A percentile compares a stretch with the other conserved stretches of the same genome.
Evolutionary conservation across 768 basidiomycete genomes (phyloP).

Genomic region (Termitomyces eurrhizus): DNA sequence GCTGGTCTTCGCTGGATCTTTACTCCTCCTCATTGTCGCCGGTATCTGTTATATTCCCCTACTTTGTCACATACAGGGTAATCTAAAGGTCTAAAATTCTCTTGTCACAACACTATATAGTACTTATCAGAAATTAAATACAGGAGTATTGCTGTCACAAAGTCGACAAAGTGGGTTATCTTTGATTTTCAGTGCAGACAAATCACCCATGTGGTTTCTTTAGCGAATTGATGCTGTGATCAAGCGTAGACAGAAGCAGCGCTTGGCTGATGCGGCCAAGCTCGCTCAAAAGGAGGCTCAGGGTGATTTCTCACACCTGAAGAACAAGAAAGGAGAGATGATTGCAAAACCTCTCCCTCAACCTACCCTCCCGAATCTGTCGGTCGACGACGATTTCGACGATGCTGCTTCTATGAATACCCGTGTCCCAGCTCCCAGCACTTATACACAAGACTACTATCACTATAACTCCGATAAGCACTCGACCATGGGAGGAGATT

Average conservation of each 20-base stretch:
- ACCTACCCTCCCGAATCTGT: constrained; percentile 91
- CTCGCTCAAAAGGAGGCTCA: constrained; percentile 88
- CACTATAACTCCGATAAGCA: constrained; percentile 53
- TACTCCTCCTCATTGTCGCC: constrained; percentile 78
- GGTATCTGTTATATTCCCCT: constrained; percentile 91
- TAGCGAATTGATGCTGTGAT: constrained; percentile 92
- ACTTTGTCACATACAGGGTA: constrained; percentile 92
- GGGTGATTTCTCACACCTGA: constrained; percentile 87
- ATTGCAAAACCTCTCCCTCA: constrained; percentile 81
- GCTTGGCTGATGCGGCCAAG: constrained; percentile 74
- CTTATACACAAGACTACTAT: constrained; percentile 53
- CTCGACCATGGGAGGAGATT: constrained; percentile 33
- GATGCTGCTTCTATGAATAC: constrained; percentile 56
- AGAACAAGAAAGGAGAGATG: constrained; percentile 88
- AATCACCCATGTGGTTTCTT: constrained; percentile 3
- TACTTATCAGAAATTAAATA: constrained; percentile 3
- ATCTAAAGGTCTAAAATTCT: constrained; percentile 69
- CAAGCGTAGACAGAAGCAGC: constrained; percentile 86
- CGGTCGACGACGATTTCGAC: constrained; percentile 76
- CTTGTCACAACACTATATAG: background rate
- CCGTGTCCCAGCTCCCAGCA: constrained; percentile 47
- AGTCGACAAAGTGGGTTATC: constrained; percentile 79
- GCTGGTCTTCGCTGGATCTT: constrained; percentile 78
- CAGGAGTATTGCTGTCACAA: constrained; percentile 99
- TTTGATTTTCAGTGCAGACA: background rate